Base-by-base conservation (phyloP, 192 early-diverging fungal species). In the Umbelopsis sp. region DNA sequence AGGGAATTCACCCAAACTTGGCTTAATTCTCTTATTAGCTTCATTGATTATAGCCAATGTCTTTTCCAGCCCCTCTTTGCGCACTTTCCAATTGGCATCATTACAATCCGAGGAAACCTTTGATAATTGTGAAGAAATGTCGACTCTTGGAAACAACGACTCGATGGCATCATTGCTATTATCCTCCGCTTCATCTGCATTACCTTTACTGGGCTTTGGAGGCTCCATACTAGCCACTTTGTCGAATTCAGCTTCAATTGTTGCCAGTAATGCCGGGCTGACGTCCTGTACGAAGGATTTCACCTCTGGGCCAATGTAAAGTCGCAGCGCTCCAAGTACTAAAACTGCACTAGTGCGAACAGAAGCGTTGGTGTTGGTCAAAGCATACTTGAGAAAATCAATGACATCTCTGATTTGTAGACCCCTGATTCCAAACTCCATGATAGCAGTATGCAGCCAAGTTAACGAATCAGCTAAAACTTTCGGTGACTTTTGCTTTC, bases 211-310 rank as follows among this genome's bases (percentile, higher is more conserved):
- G 13, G 91, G 87, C 49, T 82, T 73, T 22, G 91, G 91, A 22
- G 92, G 89, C 16, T 86, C 80, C 76, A 86, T 66, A 45, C 83
- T 86, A 2, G 87, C 90, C 4, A 95, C 96, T 68, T 93, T 95
- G 27, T 91, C 93, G 73, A 98, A 97, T 75, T 99, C 97, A 33
- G 92, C 84, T 74, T 99, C 96, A 50, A 99, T 90, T 3, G 87
- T 83, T 33, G 93, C 88, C 67, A 97, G 69, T 25, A 95, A 78
- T 55, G 91, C 86, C 1, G 95, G 84, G 73, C 87, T 95, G 64
- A 98, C 85, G 77, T 99, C 97, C 70, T 90, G 88, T 45, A 98
- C 84, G 76, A 98, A 90, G 7, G 84, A 83, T 44, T 91, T 82
- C n/a, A 98, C 85, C 18, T 88, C 93, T 37, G 94, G 88, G 20